Conservation (phyloP, 1,284 basidiomycete genomes). For the Bondarzewia mesenterica region DNA sequence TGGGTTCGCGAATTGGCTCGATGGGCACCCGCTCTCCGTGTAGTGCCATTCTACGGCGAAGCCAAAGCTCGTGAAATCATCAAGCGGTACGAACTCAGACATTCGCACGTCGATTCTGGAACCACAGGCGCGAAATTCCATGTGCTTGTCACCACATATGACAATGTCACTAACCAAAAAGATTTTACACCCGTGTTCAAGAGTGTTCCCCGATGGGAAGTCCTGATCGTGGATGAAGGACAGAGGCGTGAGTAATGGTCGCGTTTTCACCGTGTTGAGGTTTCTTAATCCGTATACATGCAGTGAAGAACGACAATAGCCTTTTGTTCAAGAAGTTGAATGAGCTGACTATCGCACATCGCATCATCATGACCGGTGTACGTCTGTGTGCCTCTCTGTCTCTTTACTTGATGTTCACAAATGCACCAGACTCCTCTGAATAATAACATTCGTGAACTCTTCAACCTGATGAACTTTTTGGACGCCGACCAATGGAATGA, state of each 20-base stretch:
- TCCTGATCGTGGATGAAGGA: slow-evolving; percentile 88
- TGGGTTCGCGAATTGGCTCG: slow-evolving; percentile 85
- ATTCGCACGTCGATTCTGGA: slow-evolving; percentile 30
- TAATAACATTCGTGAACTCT: slow-evolving; percentile 92
- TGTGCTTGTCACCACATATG: slow-evolving; percentile 87
- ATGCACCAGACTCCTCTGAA: slow-evolving; percentile 79
- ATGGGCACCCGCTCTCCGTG: slow-evolving; percentile 81
- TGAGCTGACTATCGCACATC: slow-evolving; percentile 72
- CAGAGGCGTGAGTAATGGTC: slow-evolving; percentile 62
- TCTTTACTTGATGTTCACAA: slow-evolving; percentile 3
- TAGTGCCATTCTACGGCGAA: slow-evolving; percentile 80
- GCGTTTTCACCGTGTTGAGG: not conserved
- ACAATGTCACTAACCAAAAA: slow-evolving; percentile 56
- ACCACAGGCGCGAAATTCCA: slow-evolving; percentile 65
- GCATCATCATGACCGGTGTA: slow-evolving; percentile 88
- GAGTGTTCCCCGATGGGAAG: slow-evolving; percentile 83
- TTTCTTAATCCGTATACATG: too few species aligned
- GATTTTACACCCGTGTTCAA: slow-evolving; percentile 76
- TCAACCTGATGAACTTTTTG: slow-evolving; percentile 93
- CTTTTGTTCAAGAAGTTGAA: slow-evolving; percentile 81
- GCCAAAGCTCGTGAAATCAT: slow-evolving; percentile 75
- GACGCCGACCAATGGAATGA: slow-evolving; percentile 73
- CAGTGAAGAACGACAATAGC: slow-evolving; percentile 78
- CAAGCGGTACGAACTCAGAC: slow-evolving; percentile 76
- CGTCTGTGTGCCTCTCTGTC: slow-evolving; percentile 12